A percentile compares a stretch with the other conserved stretches of the same genome.
Evolutionary conservation across 202 grass and related monocot genomes (phyloP).

Genomic region (Carex arenaria): DNA sequence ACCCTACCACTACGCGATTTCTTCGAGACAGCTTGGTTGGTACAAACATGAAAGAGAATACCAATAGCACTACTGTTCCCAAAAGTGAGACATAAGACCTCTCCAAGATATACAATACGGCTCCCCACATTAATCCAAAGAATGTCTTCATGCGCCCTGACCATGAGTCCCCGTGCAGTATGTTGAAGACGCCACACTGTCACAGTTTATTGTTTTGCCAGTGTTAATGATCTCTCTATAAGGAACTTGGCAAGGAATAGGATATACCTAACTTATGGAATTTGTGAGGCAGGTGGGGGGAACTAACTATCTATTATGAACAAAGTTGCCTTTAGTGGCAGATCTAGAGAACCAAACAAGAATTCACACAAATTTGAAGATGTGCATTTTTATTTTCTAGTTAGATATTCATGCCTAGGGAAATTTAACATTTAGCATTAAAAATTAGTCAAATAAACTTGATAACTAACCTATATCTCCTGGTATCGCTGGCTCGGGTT

Average conservation of each 20-base stretch:
- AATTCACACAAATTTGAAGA: too few species aligned
- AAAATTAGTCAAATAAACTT: not conserved
- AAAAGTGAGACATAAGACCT: conserved; percentile 75
- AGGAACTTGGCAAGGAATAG: not conserved
- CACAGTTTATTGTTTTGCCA: conserved; percentile 8
- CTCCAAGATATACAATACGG: conserved; percentile 84
- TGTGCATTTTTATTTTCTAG: too few species aligned
- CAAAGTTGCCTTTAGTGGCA: not conserved
- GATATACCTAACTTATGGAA: not conserved
- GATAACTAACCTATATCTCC: not conserved
- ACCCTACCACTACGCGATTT: conserved; percentile 67
- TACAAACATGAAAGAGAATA: conserved; percentile 91
- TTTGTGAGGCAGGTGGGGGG: not conserved
- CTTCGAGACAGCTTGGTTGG: conserved; percentile 88
- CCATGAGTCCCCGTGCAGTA: conserved; percentile 73
- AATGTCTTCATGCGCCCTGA: conserved; percentile 65
- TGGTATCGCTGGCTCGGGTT: not conserved
- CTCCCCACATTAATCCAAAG: conserved; percentile 70
- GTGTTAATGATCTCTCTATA: not conserved
- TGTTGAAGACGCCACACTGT: conserved; percentile 75
- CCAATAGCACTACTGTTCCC: conserved; percentile 50
- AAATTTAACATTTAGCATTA: too few species aligned
- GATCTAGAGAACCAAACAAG: too few species aligned
- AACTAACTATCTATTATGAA: not conserved
- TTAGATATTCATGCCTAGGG: too few species aligned